Percentiles rank a stretch among this genome's conserved stretches.
These are phyloP conservation scores for Chytriomyces confervae DNA, from an alignment of 192 early-diverging fungal genomes.

Conservation along the genomic window DNA sequence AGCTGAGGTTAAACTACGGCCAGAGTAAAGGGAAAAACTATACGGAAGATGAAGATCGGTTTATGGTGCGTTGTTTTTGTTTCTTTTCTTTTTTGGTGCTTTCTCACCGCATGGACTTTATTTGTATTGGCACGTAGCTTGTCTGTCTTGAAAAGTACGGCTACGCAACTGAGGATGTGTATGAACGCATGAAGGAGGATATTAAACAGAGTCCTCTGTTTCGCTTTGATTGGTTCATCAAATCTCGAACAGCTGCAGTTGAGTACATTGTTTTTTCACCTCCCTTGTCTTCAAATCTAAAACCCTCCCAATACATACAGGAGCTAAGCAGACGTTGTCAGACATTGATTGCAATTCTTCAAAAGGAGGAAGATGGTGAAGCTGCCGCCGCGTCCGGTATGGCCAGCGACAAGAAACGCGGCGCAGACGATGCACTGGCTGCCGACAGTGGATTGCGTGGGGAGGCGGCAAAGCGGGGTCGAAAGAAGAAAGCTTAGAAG, in stretches of 20 bases:
- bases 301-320: neutral
- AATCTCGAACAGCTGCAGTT: constrained; percentile 81
- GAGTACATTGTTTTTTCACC: neutral
- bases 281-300: neutral
- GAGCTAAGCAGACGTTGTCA: constrained; percentile 35
- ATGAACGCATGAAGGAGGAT: constrained; percentile 90
- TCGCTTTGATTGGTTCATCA: constrained; percentile 98
- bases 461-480: constrained; percentile 13
- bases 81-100: neutral
- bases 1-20: constrained; percentile 88
- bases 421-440: neutral
- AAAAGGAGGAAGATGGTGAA: constrained; percentile 41
- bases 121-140: constrained; percentile 52
- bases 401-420: neutral
- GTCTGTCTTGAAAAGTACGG: constrained; percentile 88
- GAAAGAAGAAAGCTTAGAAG: constrained; percentile 16
- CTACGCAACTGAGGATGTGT: constrained; percentile 89
- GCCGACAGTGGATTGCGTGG: neutral
- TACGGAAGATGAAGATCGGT: constrained; percentile 98
- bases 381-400: neutral
- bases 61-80: constrained; percentile 60
- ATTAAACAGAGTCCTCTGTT: constrained; percentile 82
- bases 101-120: neutral
- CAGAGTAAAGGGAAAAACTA: constrained; percentile 88
- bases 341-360: constrained; percentile 31